Evolutionary conservation across 352 stramenopile genomes (phyloP), one percentile per base, ranked within the genome.

Genomic region (Hyaloperonospora arabidopsidis): DNA sequence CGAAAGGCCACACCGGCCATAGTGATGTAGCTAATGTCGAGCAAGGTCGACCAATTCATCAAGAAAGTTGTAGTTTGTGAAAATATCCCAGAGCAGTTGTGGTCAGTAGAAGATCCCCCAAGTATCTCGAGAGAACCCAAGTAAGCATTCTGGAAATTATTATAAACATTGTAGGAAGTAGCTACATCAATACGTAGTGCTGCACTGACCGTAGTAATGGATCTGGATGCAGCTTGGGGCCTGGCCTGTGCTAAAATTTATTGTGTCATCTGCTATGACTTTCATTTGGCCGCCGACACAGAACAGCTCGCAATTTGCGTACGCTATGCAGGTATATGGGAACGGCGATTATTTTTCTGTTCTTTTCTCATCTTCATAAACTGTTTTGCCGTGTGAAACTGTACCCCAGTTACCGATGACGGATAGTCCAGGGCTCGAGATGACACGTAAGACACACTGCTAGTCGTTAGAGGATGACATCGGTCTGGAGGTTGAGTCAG

Each of bases 221-320:
- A n/a, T n/a, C n/a, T n/a, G n/a, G n/a, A n/a, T n/a, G n/a, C n/a
- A n/a, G n/a, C n/a, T n/a, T n/a, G n/a, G n/a, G 28, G 84, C 83
- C 18, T 96, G 86, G 85, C 85, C 87, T 12, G 79, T 95, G 40
- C 72, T 96, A 36, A 95, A 96, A 65, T 96, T 96, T 50, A 90
- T 70, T 1, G 84, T 96, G 14, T 89, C 87, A 49, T 67, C 79
- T 11, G 81, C 87, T 1, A 94, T 96, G 77, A 89, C 84, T 52
- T 69, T 91, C 51, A 95, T 96, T 52, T 96, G 87, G 87, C 77
- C 84, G 11, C 87, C 87, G 3, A 93, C 83, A 0, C 68, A 86
- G 52, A 89, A 84, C 59, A 89, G 77, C 48, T 92, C 84, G 15
- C 81, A 92, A 58, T 87, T 88, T 65, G 84, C 84, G 22, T 91